phyloP scores from a whole-genome alignment of 805 yeast genomes.

The Spathaspora passalidarum region DNA sequence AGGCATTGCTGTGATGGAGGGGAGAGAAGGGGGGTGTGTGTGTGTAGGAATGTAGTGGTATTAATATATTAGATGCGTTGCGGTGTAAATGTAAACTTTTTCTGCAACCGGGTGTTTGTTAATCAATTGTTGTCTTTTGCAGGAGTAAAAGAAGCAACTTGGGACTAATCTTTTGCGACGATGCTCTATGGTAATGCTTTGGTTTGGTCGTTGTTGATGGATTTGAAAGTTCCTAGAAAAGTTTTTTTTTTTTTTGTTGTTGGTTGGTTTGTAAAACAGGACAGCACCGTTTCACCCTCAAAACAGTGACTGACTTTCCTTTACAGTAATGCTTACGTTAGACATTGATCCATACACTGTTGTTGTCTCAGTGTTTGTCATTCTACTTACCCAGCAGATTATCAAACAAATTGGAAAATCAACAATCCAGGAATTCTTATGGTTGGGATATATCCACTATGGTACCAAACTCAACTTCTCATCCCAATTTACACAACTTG shows the following conservation, averaged over 20 bases:
- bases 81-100: too few species aligned
- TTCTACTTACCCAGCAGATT: conserved; percentile 35
- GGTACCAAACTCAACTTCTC: conserved; percentile 34
- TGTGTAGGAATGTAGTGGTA: too few species aligned
- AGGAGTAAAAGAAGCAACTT: neutral
- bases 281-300: neutral
- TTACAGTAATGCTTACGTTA: conserved; percentile 13
- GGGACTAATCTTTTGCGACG: neutral
- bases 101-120: neutral
- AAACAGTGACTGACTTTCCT: neutral
- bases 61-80: too few species aligned
- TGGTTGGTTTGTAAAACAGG: neutral
- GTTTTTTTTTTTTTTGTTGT: neutral
- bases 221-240: neutral
- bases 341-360: conserved; percentile 35
- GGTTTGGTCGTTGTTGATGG: neutral
- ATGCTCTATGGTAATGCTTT: neutral
- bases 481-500: conserved; percentile 19
- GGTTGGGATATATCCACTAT: conserved; percentile 35
- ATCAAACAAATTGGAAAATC: conserved; percentile 36
- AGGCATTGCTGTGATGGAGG: conserved; percentile 27
- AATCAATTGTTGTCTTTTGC: neutral
- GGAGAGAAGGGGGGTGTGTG: neutral
- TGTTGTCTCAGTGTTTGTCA: conserved; percentile 27
- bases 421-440: conserved; percentile 28